phyloP scores from a whole-genome alignment of 1,139 yeast species.

The Debaryomycetaceae sp. region DNA sequence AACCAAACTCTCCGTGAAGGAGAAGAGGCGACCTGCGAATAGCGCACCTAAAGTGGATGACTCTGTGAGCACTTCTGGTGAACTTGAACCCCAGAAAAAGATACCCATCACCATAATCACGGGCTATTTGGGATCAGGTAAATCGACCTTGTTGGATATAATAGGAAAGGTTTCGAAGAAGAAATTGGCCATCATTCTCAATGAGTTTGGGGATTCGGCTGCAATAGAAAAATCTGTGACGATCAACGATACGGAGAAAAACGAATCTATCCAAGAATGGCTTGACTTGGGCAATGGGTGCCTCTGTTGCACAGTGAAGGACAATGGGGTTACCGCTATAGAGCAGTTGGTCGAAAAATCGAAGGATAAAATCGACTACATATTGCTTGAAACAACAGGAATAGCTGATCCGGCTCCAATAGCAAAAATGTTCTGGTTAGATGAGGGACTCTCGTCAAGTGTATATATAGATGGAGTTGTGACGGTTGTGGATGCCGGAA shows the following conservation, averaged over 20 bases:
- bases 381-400: constrained; percentile 90
- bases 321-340: constrained; percentile 90
- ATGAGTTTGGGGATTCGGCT: constrained; percentile 86
- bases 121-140: constrained; percentile 94
- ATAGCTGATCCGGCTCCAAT: constrained; percentile 98
- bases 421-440: constrained; percentile 96
- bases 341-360: constrained; percentile 78
- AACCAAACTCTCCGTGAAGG: background rate
- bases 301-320: constrained; percentile 92
- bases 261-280: constrained; percentile 83
- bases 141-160: constrained; percentile 75
- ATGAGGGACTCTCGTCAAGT: constrained; percentile 78
- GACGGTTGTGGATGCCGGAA: constrained; percentile 82
- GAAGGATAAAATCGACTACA: constrained; percentile 78
- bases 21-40: background rate
- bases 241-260: constrained; percentile 54
- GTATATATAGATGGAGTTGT: constrained; percentile 91
- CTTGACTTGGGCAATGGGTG: constrained; percentile 95
- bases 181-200: constrained; percentile 82
- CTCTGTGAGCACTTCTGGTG: background rate
- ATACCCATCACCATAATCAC: constrained; percentile 93
- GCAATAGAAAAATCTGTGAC: constrained; percentile 87
- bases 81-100: constrained; percentile 23
- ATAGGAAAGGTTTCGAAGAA: constrained; percentile 68
- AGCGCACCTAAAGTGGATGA: background rate